Percentiles rank a stretch among this genome's conserved stretches.
phyloP scores from a whole-genome alignment of 768 basidiomycete species.

The Boletus patriciae region DNA sequence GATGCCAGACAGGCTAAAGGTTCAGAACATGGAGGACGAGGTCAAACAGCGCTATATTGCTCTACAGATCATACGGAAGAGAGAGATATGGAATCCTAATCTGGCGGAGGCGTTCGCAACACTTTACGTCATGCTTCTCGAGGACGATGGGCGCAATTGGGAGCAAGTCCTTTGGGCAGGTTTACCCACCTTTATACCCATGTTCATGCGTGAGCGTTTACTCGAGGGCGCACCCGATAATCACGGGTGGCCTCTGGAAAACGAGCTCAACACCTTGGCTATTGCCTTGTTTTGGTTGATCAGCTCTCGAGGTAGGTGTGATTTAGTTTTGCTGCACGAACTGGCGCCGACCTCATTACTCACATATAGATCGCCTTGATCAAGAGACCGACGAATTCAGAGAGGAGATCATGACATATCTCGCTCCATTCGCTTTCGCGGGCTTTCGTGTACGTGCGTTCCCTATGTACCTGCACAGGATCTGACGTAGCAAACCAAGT shows the following conservation, averaged over 20 bases:
- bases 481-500: constrained; percentile 19
- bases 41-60: constrained; percentile 44
- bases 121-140: constrained; percentile 58
- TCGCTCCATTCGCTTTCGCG: constrained; percentile 49
- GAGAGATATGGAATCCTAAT: constrained; percentile 35
- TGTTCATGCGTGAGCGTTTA: constrained; percentile 41
- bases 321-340: not conserved
- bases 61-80: constrained; percentile 46
- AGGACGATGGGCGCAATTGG: constrained; percentile 51
- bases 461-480: not conserved
- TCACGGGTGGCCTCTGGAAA: constrained; percentile 51
- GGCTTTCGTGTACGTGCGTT: constrained; percentile 46
- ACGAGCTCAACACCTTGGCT: constrained; percentile 45
- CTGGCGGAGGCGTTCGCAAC: constrained; percentile 50
- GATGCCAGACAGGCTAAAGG: constrained; percentile 22
- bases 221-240: constrained; percentile 39
- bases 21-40: constrained; percentile 43
- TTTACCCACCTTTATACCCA: constrained; percentile 41
- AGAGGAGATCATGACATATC: constrained; percentile 35
- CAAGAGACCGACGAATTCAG: constrained; percentile 37
- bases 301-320: constrained; percentile 31
- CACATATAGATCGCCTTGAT: constrained; percentile 19
- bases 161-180: constrained; percentile 47
- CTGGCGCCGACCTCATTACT: not conserved
- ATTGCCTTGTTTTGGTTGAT: constrained; percentile 50